These are phyloP conservation scores for Urostyla sp. DNA, from an alignment of 73 alveolate genomes.

Conservation along the genomic window DNA sequence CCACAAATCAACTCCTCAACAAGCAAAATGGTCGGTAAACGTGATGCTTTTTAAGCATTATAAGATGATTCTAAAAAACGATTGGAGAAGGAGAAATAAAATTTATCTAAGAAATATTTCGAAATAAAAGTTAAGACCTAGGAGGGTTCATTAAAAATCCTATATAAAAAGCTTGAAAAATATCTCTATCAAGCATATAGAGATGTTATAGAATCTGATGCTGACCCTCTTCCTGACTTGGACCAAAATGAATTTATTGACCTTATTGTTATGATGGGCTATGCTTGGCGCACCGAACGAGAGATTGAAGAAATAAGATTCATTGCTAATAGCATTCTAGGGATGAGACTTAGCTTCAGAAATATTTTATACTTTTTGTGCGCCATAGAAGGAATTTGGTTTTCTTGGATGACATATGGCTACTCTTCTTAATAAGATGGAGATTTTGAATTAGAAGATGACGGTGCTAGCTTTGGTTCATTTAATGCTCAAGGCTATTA, in stretches of 20 bases:
- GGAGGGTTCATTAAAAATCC: constrained; percentile 14
- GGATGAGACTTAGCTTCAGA: not conserved
- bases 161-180: constrained; percentile 35
- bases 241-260: not conserved
- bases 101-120: not conserved
- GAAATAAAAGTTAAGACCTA: constrained; percentile 2
- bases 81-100: constrained; percentile 5
- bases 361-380: not conserved
- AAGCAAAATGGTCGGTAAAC: not conserved
- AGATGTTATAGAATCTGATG: constrained; percentile 3
- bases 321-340: not conserved
- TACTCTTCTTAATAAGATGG: not conserved
- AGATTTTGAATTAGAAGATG: not conserved
- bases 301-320: not conserved
- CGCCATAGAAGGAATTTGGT: not conserved
- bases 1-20: constrained; percentile 12
- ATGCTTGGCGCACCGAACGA: not conserved
- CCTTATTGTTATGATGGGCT: not conserved
- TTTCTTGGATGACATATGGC: not conserved
- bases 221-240: no score
- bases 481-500: not conserved
- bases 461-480: not conserved
- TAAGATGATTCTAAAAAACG: constrained; percentile 17
- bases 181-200: constrained; percentile 20
- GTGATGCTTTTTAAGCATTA: constrained; percentile 13